Percentiles rank a stretch among this genome's conserved stretches.
These are phyloP conservation scores for Maudiozyma barnettii DNA, from an alignment of 805 yeast genomes.

Conservation along the genomic window DNA sequence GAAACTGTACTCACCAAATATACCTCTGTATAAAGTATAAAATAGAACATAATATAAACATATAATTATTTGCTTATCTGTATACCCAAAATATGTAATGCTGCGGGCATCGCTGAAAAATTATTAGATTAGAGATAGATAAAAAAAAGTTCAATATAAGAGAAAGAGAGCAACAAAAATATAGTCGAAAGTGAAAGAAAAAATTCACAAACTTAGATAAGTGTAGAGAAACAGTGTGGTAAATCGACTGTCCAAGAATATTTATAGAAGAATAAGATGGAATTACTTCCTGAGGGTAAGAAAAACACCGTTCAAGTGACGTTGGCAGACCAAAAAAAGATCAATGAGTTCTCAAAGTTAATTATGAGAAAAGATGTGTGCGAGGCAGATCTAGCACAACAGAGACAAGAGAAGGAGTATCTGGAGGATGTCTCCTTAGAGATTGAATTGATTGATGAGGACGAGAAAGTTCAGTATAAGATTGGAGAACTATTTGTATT, in stretches of 20 bases:
- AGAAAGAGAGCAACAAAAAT: no score
- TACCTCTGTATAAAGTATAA: not conserved
- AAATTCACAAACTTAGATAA: no score
- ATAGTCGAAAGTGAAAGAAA: no score
- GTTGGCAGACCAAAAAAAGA: conserved; percentile 72
- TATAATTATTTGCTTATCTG: no score
- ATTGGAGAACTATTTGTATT: conserved; percentile 73
- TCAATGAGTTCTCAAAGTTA: conserved; percentile 79
- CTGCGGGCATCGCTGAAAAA: not conserved
- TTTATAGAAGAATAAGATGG: conserved; percentile 10
- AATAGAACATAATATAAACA: no score
- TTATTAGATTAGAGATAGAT: not conserved
- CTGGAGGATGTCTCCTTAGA: conserved; percentile 80
- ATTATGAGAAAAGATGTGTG: conserved; percentile 60
- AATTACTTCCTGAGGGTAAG: conserved; percentile 35
- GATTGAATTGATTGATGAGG: conserved; percentile 75
- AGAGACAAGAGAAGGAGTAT: conserved; percentile 70
- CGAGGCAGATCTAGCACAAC: conserved; percentile 38
- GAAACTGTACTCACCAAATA: conserved; percentile 29
- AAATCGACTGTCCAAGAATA: not conserved
- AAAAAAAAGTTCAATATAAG: not conserved
- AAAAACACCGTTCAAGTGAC: conserved; percentile 33
- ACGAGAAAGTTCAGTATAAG: conserved; percentile 62
- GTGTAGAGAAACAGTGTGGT: no score
- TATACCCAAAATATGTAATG: no score